phyloP scores from a whole-genome alignment of 73 alveolate genomes.

The Blepharisma japonicum region DNA sequence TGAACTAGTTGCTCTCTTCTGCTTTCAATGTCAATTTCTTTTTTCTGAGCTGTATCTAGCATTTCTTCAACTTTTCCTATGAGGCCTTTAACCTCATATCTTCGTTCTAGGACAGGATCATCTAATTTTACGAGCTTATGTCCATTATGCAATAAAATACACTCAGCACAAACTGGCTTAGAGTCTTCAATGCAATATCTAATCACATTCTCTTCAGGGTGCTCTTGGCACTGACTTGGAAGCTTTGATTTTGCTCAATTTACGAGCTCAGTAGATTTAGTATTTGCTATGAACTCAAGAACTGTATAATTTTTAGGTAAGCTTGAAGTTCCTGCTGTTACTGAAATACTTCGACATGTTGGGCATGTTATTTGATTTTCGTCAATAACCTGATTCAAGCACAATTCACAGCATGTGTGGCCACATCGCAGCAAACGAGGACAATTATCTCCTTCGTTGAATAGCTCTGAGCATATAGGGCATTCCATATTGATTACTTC shows the following conservation, averaged over 20 bases:
- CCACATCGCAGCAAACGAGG: conserved; percentile 68
- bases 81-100: conserved; percentile 25
- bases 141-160: conserved; percentile 70
- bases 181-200: conserved; percentile 63
- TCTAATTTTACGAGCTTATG: conserved; percentile 69
- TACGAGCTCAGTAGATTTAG: conserved; percentile 36
- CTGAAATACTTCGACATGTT: conserved; percentile 45
- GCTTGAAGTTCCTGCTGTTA: conserved; percentile 50
- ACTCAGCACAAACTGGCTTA: conserved; percentile 61
- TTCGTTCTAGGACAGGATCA: conserved; percentile 45
- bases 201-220: conserved; percentile 54
- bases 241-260: conserved; percentile 41
- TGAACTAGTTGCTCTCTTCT: not conserved
- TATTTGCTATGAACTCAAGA: conserved; percentile 50
- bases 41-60: not conserved
- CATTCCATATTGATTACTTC: conserved; percentile 29
- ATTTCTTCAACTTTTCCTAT: conserved; percentile 22
- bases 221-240: conserved; percentile 41
- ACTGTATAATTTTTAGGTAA: conserved; percentile 66
- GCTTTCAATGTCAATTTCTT: not conserved
- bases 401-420: conserved; percentile 71
- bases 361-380: conserved; percentile 57
- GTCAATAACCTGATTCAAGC: conserved; percentile 57
- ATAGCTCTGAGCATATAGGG: conserved; percentile 55
- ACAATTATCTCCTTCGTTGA: conserved; percentile 48